A percentile compares a stretch with the other conserved stretches of the same genome.
Evolutionary conservation across 192 early-diverging fungal species (phyloP).

Genomic region (Coemansia aciculifera): DNA sequence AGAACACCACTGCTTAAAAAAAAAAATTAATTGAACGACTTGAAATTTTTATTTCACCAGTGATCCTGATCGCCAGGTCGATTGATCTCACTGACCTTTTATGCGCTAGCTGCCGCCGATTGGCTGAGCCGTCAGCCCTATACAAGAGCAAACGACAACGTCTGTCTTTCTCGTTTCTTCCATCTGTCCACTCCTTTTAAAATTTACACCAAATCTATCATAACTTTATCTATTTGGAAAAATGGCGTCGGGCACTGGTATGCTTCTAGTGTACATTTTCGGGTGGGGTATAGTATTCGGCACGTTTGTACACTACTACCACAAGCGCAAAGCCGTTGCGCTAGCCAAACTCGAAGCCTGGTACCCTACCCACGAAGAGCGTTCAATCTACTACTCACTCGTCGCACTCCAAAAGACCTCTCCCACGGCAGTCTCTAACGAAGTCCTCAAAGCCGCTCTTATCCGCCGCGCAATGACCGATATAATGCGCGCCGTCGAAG

Average conservation of each 20-base stretch:
- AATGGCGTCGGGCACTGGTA: conserved; percentile 54
- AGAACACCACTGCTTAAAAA: neutral
- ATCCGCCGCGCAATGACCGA: conserved; percentile 80
- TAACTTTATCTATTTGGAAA: neutral
- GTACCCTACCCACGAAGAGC: conserved; percentile 65
- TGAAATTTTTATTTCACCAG: neutral
- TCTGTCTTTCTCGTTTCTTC: no score
- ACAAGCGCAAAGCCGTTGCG: conserved; percentile 53
- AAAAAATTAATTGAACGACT: neutral
- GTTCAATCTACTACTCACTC: conserved; percentile 67
- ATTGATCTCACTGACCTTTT: neutral
- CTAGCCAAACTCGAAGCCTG: conserved; percentile 62
- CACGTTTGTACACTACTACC: conserved; percentile 58
- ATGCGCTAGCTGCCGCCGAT: conserved; percentile 3
- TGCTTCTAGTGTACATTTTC: conserved; percentile 55
- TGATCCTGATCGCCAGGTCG: conserved; percentile 3
- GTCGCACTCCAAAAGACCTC: conserved; percentile 53
- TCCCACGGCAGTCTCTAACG: conserved; percentile 56
- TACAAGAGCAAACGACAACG: neutral
- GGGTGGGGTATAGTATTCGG: conserved; percentile 58
- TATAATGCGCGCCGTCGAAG: conserved; percentile 68
- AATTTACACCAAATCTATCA: neutral
- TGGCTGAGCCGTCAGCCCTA: neutral
- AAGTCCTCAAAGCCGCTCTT: conserved; percentile 70
- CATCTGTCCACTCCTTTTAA: neutral